These are phyloP conservation scores for Trichoderma atrobrunneum DNA, from an alignment of 2,329 filamentous ascomycete genomes.

Conservation along the genomic window DNA sequence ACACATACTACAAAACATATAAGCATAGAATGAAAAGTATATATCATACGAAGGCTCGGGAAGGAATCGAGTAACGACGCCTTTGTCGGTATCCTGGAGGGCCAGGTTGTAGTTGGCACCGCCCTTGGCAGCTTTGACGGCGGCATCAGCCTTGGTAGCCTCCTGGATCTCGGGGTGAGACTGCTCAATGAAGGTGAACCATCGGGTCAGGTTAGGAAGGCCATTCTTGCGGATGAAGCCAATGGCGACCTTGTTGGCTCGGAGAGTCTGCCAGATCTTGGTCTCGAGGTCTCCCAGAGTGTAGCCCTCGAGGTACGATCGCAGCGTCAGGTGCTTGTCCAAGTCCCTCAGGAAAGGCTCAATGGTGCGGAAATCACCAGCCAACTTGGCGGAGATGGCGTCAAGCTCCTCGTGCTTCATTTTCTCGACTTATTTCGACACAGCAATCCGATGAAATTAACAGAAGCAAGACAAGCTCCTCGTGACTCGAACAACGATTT, in stretches of 20 bases:
- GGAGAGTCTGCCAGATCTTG: constrained; percentile 78
- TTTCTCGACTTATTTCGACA: constrained; percentile 24
- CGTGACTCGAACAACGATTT: constrained; percentile 28
- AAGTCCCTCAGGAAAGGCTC: constrained; percentile 72
- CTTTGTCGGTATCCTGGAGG: constrained; percentile 78
- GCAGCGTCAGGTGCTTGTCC: constrained; percentile 82
- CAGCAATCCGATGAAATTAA: not conserved
- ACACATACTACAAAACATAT: not conserved
- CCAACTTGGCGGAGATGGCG: constrained; percentile 49
- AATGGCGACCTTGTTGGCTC: constrained; percentile 79
- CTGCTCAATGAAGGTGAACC: constrained; percentile 84
- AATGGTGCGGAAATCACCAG: constrained; percentile 76
- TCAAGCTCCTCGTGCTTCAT: constrained; percentile 60
- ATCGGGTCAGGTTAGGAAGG: constrained; percentile 74
- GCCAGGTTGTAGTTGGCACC: constrained; percentile 88
- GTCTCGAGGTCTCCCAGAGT: constrained; percentile 72
- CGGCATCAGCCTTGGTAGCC: constrained; percentile 67
- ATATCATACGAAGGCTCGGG: constrained; percentile 79
- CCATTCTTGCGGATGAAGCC: constrained; percentile 76
- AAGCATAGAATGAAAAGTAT: not conserved
- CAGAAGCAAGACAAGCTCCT: constrained; percentile 15
- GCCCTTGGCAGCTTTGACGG: constrained; percentile 71
- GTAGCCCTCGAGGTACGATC: constrained; percentile 84
- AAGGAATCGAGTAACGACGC: constrained; percentile 87
- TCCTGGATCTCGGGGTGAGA: constrained; percentile 72